These are phyloP conservation scores for Pachysandra terminalis DNA, from an alignment of 164 flowering plant genomes.

Conservation along the genomic window DNA sequence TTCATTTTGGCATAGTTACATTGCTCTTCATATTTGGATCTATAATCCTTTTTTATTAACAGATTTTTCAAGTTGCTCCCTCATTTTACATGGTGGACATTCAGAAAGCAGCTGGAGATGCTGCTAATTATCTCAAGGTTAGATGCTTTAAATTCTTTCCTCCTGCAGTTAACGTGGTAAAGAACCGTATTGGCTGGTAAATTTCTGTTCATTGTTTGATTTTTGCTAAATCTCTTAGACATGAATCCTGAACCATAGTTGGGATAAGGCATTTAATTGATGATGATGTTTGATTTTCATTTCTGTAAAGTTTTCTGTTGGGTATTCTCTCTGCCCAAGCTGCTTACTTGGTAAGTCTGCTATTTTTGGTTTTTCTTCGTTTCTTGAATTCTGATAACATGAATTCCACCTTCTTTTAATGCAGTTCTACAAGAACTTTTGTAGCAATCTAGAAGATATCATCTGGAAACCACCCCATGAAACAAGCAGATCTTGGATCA, in stretches of 20 bases:
- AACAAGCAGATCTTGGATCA: slow-evolving; percentile 41
- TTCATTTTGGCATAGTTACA: neutral
- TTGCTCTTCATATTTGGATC: neutral
- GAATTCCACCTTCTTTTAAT: neutral
- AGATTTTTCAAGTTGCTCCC: slow-evolving; percentile 92
- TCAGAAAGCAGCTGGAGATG: slow-evolving; percentile 82
- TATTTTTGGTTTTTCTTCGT: neutral
- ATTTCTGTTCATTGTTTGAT: too few relatives aligned
- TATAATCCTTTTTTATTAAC: slow-evolving; percentile 2
- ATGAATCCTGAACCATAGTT: too few relatives aligned
- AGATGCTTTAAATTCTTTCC: slow-evolving; percentile 22
- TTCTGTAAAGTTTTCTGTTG: neutral
- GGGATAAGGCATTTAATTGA: too few relatives aligned
- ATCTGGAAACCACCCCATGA: slow-evolving; percentile 80
- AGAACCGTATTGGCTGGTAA: too few relatives aligned
- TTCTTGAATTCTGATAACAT: neutral
- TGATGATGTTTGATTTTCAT: neutral
- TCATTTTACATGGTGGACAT: slow-evolving; percentile 86
- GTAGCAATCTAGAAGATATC: slow-evolving; percentile 83
- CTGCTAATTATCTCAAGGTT: slow-evolving; percentile 77
- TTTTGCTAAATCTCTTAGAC: too few relatives aligned
- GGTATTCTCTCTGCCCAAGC: neutral
- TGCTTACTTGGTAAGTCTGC: neutral
- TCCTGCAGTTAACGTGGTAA: too few relatives aligned
- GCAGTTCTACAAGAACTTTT: slow-evolving; percentile 90